Evolutionary conservation across 768 basidiomycete genomes (phyloP), one percentile per base, ranked within the genome.

Genomic region (Agaricus sinodeliciosus): DNA sequence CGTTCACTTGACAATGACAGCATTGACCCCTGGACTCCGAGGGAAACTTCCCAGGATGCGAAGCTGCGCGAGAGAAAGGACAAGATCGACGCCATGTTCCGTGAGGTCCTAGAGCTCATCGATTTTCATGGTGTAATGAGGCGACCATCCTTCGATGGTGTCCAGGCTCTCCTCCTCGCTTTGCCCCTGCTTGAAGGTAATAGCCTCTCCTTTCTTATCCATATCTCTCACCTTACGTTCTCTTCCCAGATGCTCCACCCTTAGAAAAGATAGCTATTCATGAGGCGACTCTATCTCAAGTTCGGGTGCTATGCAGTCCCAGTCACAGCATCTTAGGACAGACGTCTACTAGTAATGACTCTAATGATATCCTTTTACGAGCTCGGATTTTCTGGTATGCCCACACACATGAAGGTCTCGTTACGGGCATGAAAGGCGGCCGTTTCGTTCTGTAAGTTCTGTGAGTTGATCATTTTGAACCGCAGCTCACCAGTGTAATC

Each of bases 331-430:
- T 65, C 27, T 58, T 69, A 56, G 58, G 61, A 15, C 52, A 68
- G 34, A 69, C 75, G 0, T 73, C 77, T 12, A 67, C 41, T 12
- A n/a, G 80, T 18, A 71, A 75, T 50, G 77, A 72, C 43, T 72
- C 76, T 31, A 82, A 84, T 46, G 79, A 86, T 48, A 80, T 84
- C 34, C 65, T 74, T 43, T 73, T 87, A 31, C 81, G 90, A 31
- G 84, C 89, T 2, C 76, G 93, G 27, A 75, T 94, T 28, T 94
- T 91, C 65, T 95, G 91, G 89, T 95, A 93, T 60, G 82, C 87
- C 6, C 81, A 92, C 57, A 80, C 87, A 22, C 84, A 90, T 55
- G 94, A 95, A 67, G 89, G 90, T 26, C 77, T 94, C 18, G 81
- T 82, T 1, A 87, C 81, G 8, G 94, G 86, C 18, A 75, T 94